Evolutionary conservation across 208 protist genomes (phyloP).

Genomic region (Trypanosoma grayi): DNA sequence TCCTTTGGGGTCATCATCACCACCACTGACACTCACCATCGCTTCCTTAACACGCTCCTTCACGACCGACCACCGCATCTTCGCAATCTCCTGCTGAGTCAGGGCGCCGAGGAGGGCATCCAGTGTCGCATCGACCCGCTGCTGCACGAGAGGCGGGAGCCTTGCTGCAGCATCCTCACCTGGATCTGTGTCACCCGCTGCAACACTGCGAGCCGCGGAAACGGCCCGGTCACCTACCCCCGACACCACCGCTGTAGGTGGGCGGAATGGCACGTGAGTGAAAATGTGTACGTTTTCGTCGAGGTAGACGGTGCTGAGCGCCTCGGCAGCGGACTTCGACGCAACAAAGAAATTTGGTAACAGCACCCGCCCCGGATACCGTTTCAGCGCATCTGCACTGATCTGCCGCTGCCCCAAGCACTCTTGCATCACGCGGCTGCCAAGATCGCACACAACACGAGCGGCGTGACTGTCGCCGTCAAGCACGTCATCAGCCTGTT

Average conservation of each 20-base stretch:
- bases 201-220: background rate
- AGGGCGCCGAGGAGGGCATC: constrained; percentile 38
- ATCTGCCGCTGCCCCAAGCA: constrained; percentile 57
- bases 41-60: constrained; percentile 30
- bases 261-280: constrained; percentile 53
- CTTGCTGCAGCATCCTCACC: background rate
- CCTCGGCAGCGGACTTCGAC: constrained; percentile 20
- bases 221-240: background rate
- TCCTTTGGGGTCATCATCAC: background rate
- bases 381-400: constrained; percentile 48
- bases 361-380: constrained; percentile 63
- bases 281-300: constrained; percentile 37
- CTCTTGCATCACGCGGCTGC: constrained; percentile 56
- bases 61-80: constrained; percentile 58
- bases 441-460: constrained; percentile 76
- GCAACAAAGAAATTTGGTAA: constrained; percentile 64
- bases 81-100: constrained; percentile 42
- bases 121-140: constrained; percentile 30
- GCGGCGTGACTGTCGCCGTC: constrained; percentile 34
- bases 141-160: background rate
- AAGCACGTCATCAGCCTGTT: constrained; percentile 68
- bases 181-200: background rate
- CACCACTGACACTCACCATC: constrained; percentile 3
- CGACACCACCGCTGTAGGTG: background rate
- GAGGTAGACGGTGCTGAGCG: constrained; percentile 50